A percentile compares a stretch with the other conserved stretches of the same genome.
phyloP scores from a whole-genome alignment of 345 rosid genomes.

The Salix arbutifolia region DNA sequence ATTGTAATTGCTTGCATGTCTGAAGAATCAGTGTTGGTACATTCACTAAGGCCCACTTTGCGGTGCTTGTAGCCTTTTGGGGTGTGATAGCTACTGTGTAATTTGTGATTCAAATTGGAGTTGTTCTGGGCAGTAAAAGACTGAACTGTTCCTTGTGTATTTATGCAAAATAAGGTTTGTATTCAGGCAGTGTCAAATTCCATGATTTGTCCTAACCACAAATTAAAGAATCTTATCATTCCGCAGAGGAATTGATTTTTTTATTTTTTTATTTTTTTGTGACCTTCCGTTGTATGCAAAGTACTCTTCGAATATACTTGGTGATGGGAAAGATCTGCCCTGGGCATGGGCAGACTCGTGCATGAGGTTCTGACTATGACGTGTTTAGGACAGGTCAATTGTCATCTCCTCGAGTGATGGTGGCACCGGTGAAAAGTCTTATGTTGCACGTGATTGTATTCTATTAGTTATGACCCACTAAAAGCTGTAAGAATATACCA shows the following conservation, averaged over 20 bases:
- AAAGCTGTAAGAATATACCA: too few species aligned
- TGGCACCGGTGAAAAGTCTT: too few species aligned
- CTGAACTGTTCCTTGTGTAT: conserved; percentile 13
- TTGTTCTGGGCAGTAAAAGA: conserved; percentile 9
- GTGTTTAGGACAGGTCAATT: too few species aligned
- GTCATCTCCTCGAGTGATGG: too few species aligned
- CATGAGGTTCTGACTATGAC: too few species aligned
- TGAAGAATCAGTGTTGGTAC: conserved; percentile 16
- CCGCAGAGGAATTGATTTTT: neutral
- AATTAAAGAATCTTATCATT: neutral
- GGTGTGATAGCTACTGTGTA: conserved; percentile 13
- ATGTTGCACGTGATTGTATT: too few species aligned
- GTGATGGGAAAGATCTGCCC: neutral
- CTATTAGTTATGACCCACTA: too few species aligned
- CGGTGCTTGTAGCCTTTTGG: conserved; percentile 16
- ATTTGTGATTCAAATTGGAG: neutral
- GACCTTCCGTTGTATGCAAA: neutral
- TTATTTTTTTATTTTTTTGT: neutral
- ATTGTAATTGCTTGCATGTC: neutral
- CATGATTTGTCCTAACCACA: neutral
- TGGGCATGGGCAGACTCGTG: too few species aligned
- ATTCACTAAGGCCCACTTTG: neutral
- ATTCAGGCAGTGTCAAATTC: neutral
- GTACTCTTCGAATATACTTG: neutral
- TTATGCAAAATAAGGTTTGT: conserved; percentile 38